Evolutionary conservation across 2,329 filamentous ascomycete species (phyloP).

Genomic region (Pseudocercospora ulei): DNA sequence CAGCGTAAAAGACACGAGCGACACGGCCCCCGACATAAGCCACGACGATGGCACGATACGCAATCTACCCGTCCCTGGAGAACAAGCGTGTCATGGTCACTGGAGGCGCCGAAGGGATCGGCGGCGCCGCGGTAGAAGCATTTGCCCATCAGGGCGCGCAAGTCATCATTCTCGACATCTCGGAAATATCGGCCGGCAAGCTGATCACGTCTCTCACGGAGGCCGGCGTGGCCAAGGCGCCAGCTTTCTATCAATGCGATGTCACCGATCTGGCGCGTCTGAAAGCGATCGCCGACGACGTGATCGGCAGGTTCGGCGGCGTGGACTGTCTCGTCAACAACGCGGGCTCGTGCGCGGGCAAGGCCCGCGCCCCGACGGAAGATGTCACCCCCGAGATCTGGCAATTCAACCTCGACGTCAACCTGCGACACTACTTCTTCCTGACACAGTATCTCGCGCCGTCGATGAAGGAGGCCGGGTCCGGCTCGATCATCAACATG

Average conservation of each 20-base stretch:
- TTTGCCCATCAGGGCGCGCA: constrained; percentile 51
- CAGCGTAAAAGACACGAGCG: not conserved
- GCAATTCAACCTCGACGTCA: constrained; percentile 53
- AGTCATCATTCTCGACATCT: constrained; percentile 54
- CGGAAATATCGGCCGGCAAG: constrained; percentile 42
- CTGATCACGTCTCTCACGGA: constrained; percentile 38
- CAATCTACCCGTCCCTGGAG: constrained; percentile 36
- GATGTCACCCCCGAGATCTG: constrained; percentile 55
- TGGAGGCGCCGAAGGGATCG: constrained; percentile 56
- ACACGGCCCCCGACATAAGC: not conserved
- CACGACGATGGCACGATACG: constrained; percentile 17
- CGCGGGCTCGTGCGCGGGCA: constrained; percentile 48
- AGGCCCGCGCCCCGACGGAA: constrained; percentile 52
- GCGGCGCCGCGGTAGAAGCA: constrained; percentile 49
- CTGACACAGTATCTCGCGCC: constrained; percentile 51
- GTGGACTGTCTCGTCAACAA: constrained; percentile 56
- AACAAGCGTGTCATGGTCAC: constrained; percentile 55
- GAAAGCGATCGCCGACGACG: constrained; percentile 40
- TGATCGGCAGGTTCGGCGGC: constrained; percentile 40
- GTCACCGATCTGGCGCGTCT: constrained; percentile 47
- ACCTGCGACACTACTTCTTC: constrained; percentile 57
- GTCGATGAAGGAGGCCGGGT: constrained; percentile 48
- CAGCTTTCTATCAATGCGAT: constrained; percentile 39
- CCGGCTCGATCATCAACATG: constrained; percentile 48
- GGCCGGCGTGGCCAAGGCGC: constrained; percentile 11